Evolutionary conservation across 768 basidiomycete genomes (phyloP).

Genomic region (Lentinula aciculospora): DNA sequence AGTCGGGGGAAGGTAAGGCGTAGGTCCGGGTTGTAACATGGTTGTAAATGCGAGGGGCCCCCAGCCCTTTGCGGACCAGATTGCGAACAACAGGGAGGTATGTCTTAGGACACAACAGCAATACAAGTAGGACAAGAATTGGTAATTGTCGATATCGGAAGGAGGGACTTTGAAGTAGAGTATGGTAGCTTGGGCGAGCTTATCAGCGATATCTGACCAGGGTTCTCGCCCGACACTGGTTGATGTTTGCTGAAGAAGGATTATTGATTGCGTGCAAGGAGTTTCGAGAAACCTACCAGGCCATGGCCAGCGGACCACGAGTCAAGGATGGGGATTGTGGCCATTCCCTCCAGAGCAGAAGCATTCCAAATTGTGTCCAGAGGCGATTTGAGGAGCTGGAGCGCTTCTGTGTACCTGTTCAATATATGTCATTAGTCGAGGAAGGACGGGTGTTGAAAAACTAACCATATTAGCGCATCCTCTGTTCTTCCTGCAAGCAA

Average conservation of each 20-base stretch:
- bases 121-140: conserved; percentile 65
- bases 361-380: conserved; percentile 89
- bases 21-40: conserved; percentile 63
- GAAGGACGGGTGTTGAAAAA: conserved; percentile 1
- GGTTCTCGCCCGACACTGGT: conserved; percentile 51
- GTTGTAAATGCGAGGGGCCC: conserved; percentile 70
- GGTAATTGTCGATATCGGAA: conserved; percentile 50
- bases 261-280: conserved; percentile 8
- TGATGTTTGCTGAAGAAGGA: conserved; percentile 45
- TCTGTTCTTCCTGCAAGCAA: conserved; percentile 79
- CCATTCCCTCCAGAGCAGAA: conserved; percentile 79
- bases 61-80: conserved; percentile 89
- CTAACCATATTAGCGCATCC: conserved; percentile 78
- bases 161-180: conserved; percentile 59
- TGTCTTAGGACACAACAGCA: conserved; percentile 66
- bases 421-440: not conserved
- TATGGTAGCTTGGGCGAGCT: conserved; percentile 55
- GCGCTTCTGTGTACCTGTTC: conserved; percentile 79
- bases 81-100: conserved; percentile 64
- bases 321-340: conserved; percentile 73
- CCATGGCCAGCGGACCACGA: conserved; percentile 78
- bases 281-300: conserved; percentile 42
- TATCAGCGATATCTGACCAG: conserved; percentile 77
- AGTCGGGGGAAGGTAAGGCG: conserved; percentile 55
- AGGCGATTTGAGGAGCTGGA: conserved; percentile 65